These are phyloP conservation scores for Malassezia sympodialis DNA, from an alignment of 1,284 basidiomycete genomes.

Conservation along the genomic window DNA sequence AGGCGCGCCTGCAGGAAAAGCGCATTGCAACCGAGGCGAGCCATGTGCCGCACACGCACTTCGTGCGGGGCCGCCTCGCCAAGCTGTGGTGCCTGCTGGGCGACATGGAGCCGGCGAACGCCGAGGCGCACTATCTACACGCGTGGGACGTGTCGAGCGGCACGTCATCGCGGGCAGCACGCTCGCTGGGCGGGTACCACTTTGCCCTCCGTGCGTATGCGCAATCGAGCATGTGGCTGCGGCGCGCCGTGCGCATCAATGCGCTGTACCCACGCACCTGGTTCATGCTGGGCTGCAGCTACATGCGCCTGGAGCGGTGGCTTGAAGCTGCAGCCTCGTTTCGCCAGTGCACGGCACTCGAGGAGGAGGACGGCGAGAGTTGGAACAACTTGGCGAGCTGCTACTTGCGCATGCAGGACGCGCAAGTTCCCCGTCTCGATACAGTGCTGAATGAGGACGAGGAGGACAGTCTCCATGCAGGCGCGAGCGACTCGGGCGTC, in stretches of 20 bases:
- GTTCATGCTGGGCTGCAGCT: slow-evolving; percentile 90
- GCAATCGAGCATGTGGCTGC: slow-evolving; percentile 58
- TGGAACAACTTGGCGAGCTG: slow-evolving; percentile 97
- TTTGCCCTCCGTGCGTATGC: slow-evolving; percentile 62
- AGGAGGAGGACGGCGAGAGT: slow-evolving; percentile 92
- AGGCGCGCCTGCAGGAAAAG: slow-evolving; percentile 26
- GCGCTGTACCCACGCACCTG: slow-evolving; percentile 76
- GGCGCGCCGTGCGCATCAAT: slow-evolving; percentile 71
- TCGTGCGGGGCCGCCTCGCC: slow-evolving; percentile 66
- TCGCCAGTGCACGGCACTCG: slow-evolving; percentile 71
- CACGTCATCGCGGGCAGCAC: slow-evolving; percentile 76
- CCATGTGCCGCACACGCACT: slow-evolving; percentile 51
- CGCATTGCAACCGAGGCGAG: slow-evolving; percentile 24
- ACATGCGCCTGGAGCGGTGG: slow-evolving; percentile 64
- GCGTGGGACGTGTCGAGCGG: slow-evolving; percentile 74
- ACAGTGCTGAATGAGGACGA: slow-evolving; percentile 14
- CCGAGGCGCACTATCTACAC: slow-evolving; percentile 63
- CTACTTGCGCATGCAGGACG: slow-evolving; percentile 57
- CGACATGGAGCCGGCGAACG: slow-evolving; percentile 64
- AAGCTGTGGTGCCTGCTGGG: slow-evolving; percentile 94
- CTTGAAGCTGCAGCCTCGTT: slow-evolving; percentile 73
- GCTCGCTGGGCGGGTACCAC: slow-evolving; percentile 74
- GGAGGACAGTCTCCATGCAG: not conserved
- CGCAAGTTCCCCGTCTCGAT: slow-evolving; percentile 17
- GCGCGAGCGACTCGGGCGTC: slow-evolving; percentile 14